Base-by-base conservation (phyloP, 2,329 filamentous ascomycete species). In the Phyllosticta ampelicida region DNA sequence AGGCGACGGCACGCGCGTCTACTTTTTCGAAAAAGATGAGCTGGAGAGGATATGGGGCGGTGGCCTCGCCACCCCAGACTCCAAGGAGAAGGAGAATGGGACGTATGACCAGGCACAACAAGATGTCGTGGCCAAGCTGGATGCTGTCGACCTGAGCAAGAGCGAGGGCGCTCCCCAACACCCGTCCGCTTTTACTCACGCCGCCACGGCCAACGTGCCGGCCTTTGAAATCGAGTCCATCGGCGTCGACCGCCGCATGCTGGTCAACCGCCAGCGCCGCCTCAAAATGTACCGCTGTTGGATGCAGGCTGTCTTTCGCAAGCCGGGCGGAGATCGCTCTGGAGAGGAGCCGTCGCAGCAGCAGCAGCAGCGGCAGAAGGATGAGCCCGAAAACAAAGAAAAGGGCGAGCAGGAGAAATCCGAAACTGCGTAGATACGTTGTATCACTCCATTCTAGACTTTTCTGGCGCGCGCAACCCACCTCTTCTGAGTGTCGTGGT, bases 271-370 rank as follows among this genome's bases (percentile, higher is more conserved):
- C 63, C 89, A 91, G 57, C 83, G 86, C 67, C 87, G 90, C 74
- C 78, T 96, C 53, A 99, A 97, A 75, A 99, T 99, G 94, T 97
- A 97, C 73, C 84, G 94, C 61, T 97, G 92, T 77, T 99, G 94
- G 90, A 83, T 95, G 70, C 89, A 95, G 73, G 89, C 87, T 28
- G 83, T 84, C 3, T 95, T 94, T 71, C 83, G 79, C 66, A 92
- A 91, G 75, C 70, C 74, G 9, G 68, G 69, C 16, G 57, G 53
- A 44, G 36, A 44, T 16, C 36, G 36, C 36, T 44, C 36, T 16
- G 36, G 36, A 16, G 36, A 44, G 36, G 36, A 44, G 16, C 6
- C 1, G 36, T 6, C 36, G 36, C 36, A 44, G 8, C 23, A 26
- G 23, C n/a, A n/a, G n/a, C n/a, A n/a, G n/a, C n/a, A n/a, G n/a